These are phyloP conservation scores for Elsinoe arachidis DNA, from an alignment of 2,329 filamentous ascomycete species.

Conservation along the genomic window DNA sequence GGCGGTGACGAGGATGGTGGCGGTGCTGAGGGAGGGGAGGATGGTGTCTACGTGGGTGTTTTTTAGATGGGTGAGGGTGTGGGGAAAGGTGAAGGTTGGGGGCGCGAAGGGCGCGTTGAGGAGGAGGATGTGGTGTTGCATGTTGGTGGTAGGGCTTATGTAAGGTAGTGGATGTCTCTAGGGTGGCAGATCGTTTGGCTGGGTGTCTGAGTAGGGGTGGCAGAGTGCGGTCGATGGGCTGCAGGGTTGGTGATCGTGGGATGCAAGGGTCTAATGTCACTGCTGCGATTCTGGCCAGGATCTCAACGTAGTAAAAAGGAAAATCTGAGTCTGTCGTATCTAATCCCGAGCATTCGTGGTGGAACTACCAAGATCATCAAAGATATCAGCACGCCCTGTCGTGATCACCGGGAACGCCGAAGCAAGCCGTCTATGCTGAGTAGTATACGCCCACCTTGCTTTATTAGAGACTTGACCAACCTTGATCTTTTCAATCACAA, in stretches of 20 bases:
- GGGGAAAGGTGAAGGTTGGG: conserved; percentile 35
- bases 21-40: conserved; percentile 35
- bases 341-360: background rate
- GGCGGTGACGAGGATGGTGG: conserved; percentile 39
- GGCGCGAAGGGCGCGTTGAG: conserved; percentile 39
- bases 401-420: background rate
- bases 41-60: conserved; percentile 30
- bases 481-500: too few species aligned
- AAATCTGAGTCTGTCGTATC: too few species aligned
- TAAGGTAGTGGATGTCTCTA: too few species aligned
- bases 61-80: conserved; percentile 33
- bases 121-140: conserved; percentile 38
- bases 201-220: too few species aligned
- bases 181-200: too few species aligned
- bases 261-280: too few species aligned
- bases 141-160: background rate
- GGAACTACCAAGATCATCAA: background rate
- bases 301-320: too few species aligned
- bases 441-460: background rate
- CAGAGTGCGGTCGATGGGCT: too few species aligned
- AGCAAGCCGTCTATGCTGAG: background rate
- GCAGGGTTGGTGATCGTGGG: too few species aligned
- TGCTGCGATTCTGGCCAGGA: too few species aligned
- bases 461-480: too few species aligned
- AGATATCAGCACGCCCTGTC: background rate